A percentile compares a stretch with the other conserved stretches of the same genome.
Conservation (phyloP, 805 yeast species). For the Myxozyma monticola region DNA sequence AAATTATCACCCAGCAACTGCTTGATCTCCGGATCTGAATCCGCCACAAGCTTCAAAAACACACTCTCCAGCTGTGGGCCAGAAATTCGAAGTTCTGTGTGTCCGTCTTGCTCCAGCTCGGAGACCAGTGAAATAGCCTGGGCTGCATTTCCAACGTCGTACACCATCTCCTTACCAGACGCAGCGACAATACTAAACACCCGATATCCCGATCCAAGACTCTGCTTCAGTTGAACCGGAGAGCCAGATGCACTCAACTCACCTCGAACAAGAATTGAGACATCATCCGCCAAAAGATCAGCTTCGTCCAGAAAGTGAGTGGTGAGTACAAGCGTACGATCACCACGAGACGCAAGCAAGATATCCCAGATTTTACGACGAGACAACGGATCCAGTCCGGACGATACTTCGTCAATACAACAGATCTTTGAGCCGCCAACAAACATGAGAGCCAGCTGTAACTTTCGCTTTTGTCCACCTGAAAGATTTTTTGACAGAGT, state of each 20-base stretch:
- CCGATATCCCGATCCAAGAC: slow-evolving; percentile 38
- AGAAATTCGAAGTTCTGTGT: slow-evolving; percentile 27
- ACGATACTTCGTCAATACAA: slow-evolving; percentile 43
- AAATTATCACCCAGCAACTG: slow-evolving; percentile 13
- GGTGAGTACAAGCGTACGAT: slow-evolving; percentile 37
- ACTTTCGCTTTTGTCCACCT: slow-evolving; percentile 42
- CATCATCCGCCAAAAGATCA: slow-evolving; percentile 38
- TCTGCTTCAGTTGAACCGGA: slow-evolving; percentile 37
- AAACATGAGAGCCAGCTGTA: slow-evolving; percentile 41
- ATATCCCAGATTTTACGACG: slow-evolving; percentile 43
- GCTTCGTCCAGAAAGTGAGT: slow-evolving; percentile 43
- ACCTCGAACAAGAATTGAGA: slow-evolving; percentile 39
- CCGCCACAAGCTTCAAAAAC: slow-evolving; percentile 36
- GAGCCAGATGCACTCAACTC: slow-evolving; percentile 36
- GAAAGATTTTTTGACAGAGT: slow-evolving; percentile 33
- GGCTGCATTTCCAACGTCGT: slow-evolving; percentile 7
- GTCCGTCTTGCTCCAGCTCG: slow-evolving; percentile 8
- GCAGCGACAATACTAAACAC: slow-evolving; percentile 19
- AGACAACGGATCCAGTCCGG: slow-evolving; percentile 42
- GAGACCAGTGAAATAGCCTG: slow-evolving; percentile 10
- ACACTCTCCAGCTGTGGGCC: slow-evolving; percentile 41
- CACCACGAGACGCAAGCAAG: slow-evolving; percentile 35
- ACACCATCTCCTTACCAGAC: slow-evolving; percentile 24
- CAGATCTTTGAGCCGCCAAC: slow-evolving; percentile 41
- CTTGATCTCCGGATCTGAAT: slow-evolving; percentile 22